A percentile compares a stretch with the other conserved stretches of the same genome.
Conservation (phyloP, 495 filamentous ascomycete genomes). For the Bombardia bombarda region DNA sequence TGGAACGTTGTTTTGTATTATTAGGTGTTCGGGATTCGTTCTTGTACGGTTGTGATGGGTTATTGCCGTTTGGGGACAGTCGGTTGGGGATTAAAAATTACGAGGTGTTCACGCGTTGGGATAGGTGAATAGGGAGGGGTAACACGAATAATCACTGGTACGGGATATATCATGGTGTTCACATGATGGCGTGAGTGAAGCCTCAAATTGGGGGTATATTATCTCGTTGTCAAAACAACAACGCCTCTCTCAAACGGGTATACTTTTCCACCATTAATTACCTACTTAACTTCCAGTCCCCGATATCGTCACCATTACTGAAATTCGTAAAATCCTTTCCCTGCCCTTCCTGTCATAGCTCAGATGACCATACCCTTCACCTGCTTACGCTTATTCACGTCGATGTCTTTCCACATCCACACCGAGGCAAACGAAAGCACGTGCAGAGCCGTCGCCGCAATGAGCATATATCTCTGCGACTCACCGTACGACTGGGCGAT, state of each 20-base stretch:
- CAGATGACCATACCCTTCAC: constrained; percentile 18
- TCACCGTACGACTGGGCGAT: constrained; percentile 51
- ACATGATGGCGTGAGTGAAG: no score
- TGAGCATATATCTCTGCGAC: constrained; percentile 47
- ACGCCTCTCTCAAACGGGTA: background rate
- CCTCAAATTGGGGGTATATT: no score
- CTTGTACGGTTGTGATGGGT: no score
- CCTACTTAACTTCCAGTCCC: background rate
- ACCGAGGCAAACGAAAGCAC: constrained; percentile 39
- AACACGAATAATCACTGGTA: no score
- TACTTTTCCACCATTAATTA: background rate
- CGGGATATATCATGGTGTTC: no score
- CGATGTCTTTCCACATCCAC: constrained; percentile 47
- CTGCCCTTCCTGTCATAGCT: background rate
- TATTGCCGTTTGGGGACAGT: no score
- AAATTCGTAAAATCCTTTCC: background rate
- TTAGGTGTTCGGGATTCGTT: no score
- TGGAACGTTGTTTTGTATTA: no score
- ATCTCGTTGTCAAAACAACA: no score
- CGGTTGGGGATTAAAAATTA: no score
- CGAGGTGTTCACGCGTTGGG: no score
- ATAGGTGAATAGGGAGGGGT: no score
- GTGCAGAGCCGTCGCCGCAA: constrained; percentile 44
- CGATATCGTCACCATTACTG: background rate
- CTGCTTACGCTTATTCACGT: constrained; percentile 46